Evolutionary conservation across 805 yeast genomes (phyloP).

Genomic region (Hanseniaspora meyeri): DNA sequence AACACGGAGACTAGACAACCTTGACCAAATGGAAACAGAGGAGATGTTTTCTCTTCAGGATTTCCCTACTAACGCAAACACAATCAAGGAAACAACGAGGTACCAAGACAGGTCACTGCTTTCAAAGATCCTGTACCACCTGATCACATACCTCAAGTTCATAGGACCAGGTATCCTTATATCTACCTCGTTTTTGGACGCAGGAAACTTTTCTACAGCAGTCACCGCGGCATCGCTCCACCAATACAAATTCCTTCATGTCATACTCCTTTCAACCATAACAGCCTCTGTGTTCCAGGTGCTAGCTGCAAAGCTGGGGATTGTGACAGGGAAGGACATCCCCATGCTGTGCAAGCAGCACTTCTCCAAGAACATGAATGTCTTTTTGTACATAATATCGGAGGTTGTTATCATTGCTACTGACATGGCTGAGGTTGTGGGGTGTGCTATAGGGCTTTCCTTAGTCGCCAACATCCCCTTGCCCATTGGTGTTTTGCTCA

Average conservation of each 20-base stretch:
- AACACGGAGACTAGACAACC: not conserved
- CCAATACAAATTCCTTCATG: constrained; percentile 64
- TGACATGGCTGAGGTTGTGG: constrained; percentile 87
- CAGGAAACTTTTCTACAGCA: constrained; percentile 92
- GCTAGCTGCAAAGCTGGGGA: constrained; percentile 76
- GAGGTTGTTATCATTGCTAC: constrained; percentile 86
- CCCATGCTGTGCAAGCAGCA: constrained; percentile 78
- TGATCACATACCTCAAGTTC: constrained; percentile 43
- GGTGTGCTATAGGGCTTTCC: constrained; percentile 76
- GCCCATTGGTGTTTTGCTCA: constrained; percentile 59
- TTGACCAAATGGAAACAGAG: not conserved
- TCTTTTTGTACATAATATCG: constrained; percentile 53
- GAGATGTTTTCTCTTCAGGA: constrained; percentile 11
- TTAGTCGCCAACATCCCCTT: constrained; percentile 67
- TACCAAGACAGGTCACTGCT: constrained; percentile 4
- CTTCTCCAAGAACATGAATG: constrained; percentile 48
- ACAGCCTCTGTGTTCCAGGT: constrained; percentile 81
- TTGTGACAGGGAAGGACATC: constrained; percentile 84
- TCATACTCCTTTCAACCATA: constrained; percentile 65
- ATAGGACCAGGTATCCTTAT: constrained; percentile 97
- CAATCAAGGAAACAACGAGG: not conserved
- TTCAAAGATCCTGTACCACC: constrained; percentile 1
- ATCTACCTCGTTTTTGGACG: constrained; percentile 91
- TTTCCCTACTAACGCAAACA: not conserved
- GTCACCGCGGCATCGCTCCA: constrained; percentile 89